Percentiles rank a stretch among this genome's conserved stretches.
phyloP scores from a whole-genome alignment of 306 rosid species.

The Hippophae rhamnoides region DNA sequence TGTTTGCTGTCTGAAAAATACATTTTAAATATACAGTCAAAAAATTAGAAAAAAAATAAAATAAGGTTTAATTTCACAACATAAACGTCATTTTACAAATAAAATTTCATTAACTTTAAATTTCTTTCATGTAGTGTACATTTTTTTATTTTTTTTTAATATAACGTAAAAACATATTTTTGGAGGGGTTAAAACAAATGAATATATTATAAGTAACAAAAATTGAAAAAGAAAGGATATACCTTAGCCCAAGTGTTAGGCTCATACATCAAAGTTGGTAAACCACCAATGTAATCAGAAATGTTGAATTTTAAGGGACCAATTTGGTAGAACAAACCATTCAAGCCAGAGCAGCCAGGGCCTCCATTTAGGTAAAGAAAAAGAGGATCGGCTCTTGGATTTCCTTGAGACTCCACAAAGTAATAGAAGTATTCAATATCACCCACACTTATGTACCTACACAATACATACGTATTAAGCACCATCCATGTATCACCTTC shows the following conservation, averaged over 20 bases:
- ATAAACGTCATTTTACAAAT: no score
- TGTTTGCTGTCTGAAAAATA: conserved; percentile 10
- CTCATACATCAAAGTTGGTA: conserved; percentile 15
- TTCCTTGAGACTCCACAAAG: conserved; percentile 13
- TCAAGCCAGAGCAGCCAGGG: conserved; percentile 18
- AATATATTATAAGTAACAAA: no score
- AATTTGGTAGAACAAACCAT: conserved; percentile 19
- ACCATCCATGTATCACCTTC: no score
- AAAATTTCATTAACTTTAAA: no score
- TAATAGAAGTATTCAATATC: conserved; percentile 16
- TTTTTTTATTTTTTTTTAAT: no score
- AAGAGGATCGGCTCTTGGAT: conserved; percentile 13
- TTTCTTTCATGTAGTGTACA: no score
- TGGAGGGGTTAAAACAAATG: no score
- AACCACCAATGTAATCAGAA: conserved; percentile 10
- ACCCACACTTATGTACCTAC: conserved; percentile 15
- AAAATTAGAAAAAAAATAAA: no score
- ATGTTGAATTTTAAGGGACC: conserved; percentile 20
- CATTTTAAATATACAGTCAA: no score
- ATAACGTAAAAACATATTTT: no score
- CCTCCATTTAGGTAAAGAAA: conserved; percentile 18
- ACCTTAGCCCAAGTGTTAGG: conserved; percentile 16
- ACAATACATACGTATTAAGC: background rate
- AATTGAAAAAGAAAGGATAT: no score
- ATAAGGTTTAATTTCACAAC: no score